A percentile compares a stretch with the other conserved stretches of the same genome.
These are phyloP conservation scores for Phytophthora niederhauseri DNA, from an alignment of 352 stramenopile genomes.

Conservation along the genomic window DNA sequence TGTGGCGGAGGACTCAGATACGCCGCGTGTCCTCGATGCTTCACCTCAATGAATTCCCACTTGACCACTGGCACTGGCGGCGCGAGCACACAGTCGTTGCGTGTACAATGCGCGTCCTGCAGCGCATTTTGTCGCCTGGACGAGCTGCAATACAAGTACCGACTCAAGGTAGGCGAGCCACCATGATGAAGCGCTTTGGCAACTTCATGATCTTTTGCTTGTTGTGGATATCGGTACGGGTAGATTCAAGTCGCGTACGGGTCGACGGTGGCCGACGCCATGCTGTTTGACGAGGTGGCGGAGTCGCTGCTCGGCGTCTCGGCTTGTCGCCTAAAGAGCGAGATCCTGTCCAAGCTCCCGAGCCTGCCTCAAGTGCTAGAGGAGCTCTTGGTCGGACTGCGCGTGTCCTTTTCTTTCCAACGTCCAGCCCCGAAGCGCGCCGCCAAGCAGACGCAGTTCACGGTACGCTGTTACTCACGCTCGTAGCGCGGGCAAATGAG, in stretches of 20 bases:
- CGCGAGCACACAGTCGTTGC: slow-evolving; percentile 17
- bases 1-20: slow-evolving; percentile 35
- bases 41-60: slow-evolving; percentile 43
- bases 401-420: slow-evolving; percentile 55
- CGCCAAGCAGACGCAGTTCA: slow-evolving; percentile 33
- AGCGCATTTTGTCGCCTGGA: slow-evolving; percentile 19
- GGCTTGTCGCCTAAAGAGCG: slow-evolving; percentile 30
- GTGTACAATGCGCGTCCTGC: slow-evolving; percentile 43
- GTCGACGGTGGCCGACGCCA: slow-evolving; percentile 36
- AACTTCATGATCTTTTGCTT: neutral
- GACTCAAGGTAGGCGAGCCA: slow-evolving; percentile 41
- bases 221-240: neutral
- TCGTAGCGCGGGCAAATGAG: neutral
- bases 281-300: slow-evolving; percentile 61
- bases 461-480: slow-evolving; percentile 23
- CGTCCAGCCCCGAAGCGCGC: slow-evolving; percentile 27
- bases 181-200: neutral
- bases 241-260: slow-evolving; percentile 51
- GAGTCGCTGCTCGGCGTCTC: slow-evolving; percentile 43
- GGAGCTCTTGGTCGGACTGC: slow-evolving; percentile 57
- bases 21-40: slow-evolving; percentile 54
- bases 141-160: slow-evolving; percentile 53
- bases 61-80: slow-evolving; percentile 10
- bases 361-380: slow-evolving; percentile 48
- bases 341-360: slow-evolving; percentile 48